Evolutionary conservation across 108 stramenopile species (phyloP), one percentile per base, ranked within the genome.

Genomic region (Cyclotella cryptica): DNA sequence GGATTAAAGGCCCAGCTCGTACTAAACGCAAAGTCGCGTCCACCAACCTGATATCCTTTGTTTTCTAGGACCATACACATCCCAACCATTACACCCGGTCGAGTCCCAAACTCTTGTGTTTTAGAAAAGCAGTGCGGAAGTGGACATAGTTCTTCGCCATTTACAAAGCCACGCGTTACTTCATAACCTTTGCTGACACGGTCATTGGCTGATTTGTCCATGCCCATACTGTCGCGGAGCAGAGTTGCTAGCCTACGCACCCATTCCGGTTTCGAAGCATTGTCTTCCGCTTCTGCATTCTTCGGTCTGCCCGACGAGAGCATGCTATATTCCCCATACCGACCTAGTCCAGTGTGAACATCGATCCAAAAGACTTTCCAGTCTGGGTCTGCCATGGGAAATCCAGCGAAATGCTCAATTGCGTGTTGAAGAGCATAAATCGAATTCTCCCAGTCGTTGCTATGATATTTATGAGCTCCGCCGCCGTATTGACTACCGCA

Each of bases 261-360:
- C 41, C 43, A 65, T 43, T 65, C 64, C 22, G 41, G 43, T 12
- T 26, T 9, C 43, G 42, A 18, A 1, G 22, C 64, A 44, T 65
- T 42, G 1, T 11, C 9, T 17, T 9, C 19, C 26, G 55, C 24
- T 70, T 3, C 26, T 27, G 53, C 39, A 45, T 47, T 49, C 18
- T 18, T 63, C 40, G 26, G 71, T 22, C 28, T 39, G 57, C 57
- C 40, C 13, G 39, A 19, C 54, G 66, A 73, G 53, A 75, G 27
- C 60, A 90, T 28, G 8, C 77, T 86, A 72, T 89, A 89, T 27
- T 69, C 59, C 12, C 90, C 90, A 62, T 82, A 89, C 29, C 73
- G 59, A 2, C 92, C 95, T 35, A 96, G 68, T 6, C 95, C 95
- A 0, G 95, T 96, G 64, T 96, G 95, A 21, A 92, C 91, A 74